Evolutionary conservation across 257 asterid genomes (phyloP).

Genomic region (Anisodus tanguticus): DNA sequence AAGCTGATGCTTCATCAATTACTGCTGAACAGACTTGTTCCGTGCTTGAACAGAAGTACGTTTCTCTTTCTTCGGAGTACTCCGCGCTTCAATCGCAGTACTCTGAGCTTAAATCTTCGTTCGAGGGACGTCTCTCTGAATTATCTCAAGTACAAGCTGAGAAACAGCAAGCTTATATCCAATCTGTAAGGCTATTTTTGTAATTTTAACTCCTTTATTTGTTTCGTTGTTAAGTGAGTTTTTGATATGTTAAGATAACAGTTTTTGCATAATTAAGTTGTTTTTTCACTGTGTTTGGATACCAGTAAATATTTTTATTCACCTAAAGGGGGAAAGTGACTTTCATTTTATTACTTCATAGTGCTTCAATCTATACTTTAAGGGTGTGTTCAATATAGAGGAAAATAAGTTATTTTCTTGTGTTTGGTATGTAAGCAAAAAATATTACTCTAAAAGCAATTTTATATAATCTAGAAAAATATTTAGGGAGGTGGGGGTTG

Average conservation of each 20-base stretch:
- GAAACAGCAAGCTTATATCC: conserved; percentile 61
- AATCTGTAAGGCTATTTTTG: conserved; percentile 51
- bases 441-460: no score
- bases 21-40: conserved; percentile 91
- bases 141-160: conserved; percentile 55
- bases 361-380: neutral
- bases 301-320: neutral
- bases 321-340: neutral
- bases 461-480: no score
- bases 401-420: no score
- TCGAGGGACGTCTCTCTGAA: conserved; percentile 60
- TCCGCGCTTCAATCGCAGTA: conserved; percentile 58
- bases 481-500: no score
- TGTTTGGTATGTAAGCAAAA: no score
- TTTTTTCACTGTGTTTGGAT: neutral
- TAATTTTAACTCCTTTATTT: conserved; percentile 22
- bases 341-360: neutral
- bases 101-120: conserved; percentile 50
- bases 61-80: conserved; percentile 66
- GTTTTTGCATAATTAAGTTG: neutral
- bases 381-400: no score
- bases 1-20: conserved; percentile 84
- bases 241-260: neutral
- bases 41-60: conserved; percentile 78
- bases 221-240: neutral